These are phyloP conservation scores for Kluyveromyces aestuarii DNA, from an alignment of 805 yeast species.

Conservation along the genomic window DNA sequence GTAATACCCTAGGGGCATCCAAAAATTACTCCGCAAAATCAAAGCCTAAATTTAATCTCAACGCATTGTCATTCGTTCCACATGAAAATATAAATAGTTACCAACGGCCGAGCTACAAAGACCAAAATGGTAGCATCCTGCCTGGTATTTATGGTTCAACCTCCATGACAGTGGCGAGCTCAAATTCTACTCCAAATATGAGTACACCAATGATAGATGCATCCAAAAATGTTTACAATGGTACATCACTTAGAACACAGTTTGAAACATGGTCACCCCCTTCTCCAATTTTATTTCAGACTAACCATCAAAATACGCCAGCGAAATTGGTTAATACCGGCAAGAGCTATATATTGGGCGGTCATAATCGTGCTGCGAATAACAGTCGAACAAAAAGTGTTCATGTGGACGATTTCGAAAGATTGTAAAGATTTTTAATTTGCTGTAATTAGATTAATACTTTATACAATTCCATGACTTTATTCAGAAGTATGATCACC, in stretches of 20 bases:
- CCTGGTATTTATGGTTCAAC: background rate
- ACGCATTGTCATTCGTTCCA: constrained; percentile 8
- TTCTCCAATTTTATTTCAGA: background rate
- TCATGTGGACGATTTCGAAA: constrained; percentile 26
- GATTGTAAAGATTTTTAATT: background rate
- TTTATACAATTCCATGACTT: background rate
- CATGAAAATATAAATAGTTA: background rate
- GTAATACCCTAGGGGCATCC: background rate
- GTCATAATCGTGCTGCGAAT: constrained; percentile 22
- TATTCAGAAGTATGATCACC: no score
- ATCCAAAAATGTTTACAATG: background rate
- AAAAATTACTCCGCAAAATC: background rate
- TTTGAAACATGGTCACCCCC: background rate
- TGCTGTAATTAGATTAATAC: background rate
- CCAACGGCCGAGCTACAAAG: background rate
- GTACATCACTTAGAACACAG: background rate
- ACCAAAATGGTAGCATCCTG: background rate
- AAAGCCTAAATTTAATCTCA: constrained; percentile 3
- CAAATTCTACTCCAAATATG: background rate
- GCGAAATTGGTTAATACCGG: constrained; percentile 24
- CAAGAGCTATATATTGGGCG: constrained; percentile 27
- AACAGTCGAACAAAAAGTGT: constrained; percentile 28
- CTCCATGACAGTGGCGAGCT: background rate
- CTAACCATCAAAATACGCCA: background rate
- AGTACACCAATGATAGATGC: background rate